A percentile compares a stretch with the other conserved stretches of the same genome.
phyloP scores from a whole-genome alignment of 306 rosid genomes.

The Quercus berberidifolia region DNA sequence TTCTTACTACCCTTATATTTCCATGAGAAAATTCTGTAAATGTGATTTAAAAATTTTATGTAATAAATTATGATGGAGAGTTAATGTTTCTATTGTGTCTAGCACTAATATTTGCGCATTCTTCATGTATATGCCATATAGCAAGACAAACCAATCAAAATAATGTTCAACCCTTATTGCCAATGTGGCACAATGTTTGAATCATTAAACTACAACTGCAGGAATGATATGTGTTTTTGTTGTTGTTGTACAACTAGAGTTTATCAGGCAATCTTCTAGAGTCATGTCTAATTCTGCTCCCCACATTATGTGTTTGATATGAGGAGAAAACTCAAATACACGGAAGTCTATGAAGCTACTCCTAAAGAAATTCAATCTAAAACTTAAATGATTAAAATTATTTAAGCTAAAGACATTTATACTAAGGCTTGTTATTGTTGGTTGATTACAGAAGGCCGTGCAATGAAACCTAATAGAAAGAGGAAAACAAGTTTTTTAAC shows the following conservation, averaged over 20 bases:
- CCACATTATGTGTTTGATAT: not conserved
- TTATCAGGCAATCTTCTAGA: not conserved
- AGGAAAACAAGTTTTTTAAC: conserved; percentile 52
- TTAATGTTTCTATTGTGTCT: not conserved
- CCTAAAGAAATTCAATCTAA: no score
- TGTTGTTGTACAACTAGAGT: no score
- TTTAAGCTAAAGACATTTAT: not conserved
- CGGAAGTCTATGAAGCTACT: no score
- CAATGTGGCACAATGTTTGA: not conserved
- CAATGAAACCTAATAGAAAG: conserved; percentile 51
- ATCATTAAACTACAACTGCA: not conserved
- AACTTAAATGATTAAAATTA: no score
- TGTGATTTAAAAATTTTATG: not conserved
- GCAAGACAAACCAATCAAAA: not conserved
- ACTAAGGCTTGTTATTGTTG: conserved; percentile 24
- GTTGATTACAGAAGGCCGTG: conserved; percentile 80
- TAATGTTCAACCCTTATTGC: not conserved
- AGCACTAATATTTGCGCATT: no score
- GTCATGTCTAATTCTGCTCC: not conserved
- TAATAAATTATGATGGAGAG: not conserved
- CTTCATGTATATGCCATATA: no score
- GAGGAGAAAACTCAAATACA: no score
- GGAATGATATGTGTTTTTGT: not conserved
- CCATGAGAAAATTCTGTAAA: not conserved
- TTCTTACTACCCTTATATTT: conserved; percentile 25